Evolutionary conservation across 495 filamentous ascomycete species (phyloP), one percentile per base, ranked within the genome.

Genomic region (Neurospora cerealis): DNA sequence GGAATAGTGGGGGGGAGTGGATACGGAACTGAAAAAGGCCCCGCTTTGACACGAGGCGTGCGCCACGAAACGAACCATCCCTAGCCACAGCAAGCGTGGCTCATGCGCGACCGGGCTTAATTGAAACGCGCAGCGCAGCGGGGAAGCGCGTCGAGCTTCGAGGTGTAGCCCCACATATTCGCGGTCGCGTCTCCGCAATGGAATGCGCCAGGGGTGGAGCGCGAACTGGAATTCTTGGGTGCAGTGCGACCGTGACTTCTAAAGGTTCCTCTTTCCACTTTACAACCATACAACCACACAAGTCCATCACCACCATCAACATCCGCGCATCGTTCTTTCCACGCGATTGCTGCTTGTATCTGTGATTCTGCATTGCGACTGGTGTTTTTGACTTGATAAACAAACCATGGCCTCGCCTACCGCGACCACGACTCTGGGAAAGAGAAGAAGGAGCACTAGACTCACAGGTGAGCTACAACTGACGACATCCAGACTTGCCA

Each of bases 341-440:
- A 74, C 70, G 6, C 54, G 54, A 32, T 34, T 66, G 28, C 54
- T 34, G 54, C 54, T 66, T 28, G 54, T 66, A 40, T 62, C 36
- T 21, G 17, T 21, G 69, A 46, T 10, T 36, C 48, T 72, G 70
- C 37, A 76, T 70, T 71, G 75, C 70, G 74, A 76, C 71, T 78
- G 72, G 74, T 74, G 44, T 70, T 73, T 77, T n/a, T 69, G 40
- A 19, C 17, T 24, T 24, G 71, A 28, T 21, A 73, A 70, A 83
- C 69, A 41, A 41, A 94, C 93, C 91, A 66, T 66, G 54, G 28
- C 54, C 24, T 66, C 54, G 54, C 54, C 54, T 32, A 34, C 11
- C 54, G 85, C 87, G 76, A 84, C 86, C 75, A 86, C 88, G 72
- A 86, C 91, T 70, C 84, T 93, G 71, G 91, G 92, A 80, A 94